Evolutionary conservation across 2,329 filamentous ascomycete species (phyloP), one percentile per base, ranked within the genome.

Genomic region (Metarhizium robertsii): DNA sequence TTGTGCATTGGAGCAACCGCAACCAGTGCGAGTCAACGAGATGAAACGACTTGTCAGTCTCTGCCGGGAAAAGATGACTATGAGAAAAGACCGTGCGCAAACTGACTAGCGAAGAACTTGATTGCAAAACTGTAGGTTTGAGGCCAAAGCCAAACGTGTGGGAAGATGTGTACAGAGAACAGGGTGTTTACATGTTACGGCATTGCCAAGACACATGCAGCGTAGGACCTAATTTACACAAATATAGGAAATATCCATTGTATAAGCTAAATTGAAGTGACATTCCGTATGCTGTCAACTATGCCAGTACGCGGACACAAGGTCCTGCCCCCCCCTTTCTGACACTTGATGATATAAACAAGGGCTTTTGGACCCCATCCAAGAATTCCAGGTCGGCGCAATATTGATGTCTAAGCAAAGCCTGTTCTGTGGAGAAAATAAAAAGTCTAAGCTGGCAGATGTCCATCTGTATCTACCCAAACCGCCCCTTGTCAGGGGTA

Each of bases 1-100:
- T n/a, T 71, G 69, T 25, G 51, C 56, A 1, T 58, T 71, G 16
- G 62, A 69, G 49, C 65, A 70, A 51, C 67, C 69, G 2, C 61
- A 58, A 34, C 69, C 69, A 2, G 57, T 71, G 5, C 60, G 65
- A 53, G 64, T 60, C 4, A 63, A 59, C 8, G 67, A 71, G 53
- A 53, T 69, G 53, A 65, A 59, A 55, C 60, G 67, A 29, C 56
- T 71, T 6, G 61, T 65, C 2, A 66, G 63, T 45, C 53, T 69
- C 20, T 70, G 65, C 52, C 65, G 62, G 49, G 60, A 62, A 11
- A 66, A 59, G 6, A 55, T 62, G 29, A 52, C 50, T 48, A 60
- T 61, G 20, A 59, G 58, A 46, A 57, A 63, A 14, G 60, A 61
- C 13, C 60, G 55, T 1, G 60, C 61, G 0, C 57, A 62, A 45